Evolutionary conservation across 1,284 basidiomycete species (phyloP), one percentile per base, ranked within the genome.

Genomic region (Pseudozyma flocculosa): DNA sequence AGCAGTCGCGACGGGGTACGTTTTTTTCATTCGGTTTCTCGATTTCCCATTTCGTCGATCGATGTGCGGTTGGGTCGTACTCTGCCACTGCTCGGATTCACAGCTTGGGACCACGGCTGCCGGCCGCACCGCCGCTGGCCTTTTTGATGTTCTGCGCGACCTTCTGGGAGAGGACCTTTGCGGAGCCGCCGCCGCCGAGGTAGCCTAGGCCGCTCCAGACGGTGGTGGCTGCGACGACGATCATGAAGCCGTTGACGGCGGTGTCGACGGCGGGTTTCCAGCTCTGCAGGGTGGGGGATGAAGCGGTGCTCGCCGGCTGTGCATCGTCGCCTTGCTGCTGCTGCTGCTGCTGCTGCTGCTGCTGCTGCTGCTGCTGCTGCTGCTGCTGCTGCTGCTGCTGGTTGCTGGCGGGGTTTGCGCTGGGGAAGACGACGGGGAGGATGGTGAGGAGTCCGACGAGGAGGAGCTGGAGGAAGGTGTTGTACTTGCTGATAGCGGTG

Each of bases 131-230:
- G 29, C 7, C 13, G 29, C 7, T 29, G 29, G 29, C 29, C 29
- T 29, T 34, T 13, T 34, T 34, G 32, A 34, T 40, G 39, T 49
- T 41, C n/a, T 22, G 22, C 3, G 15, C 32, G 15, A 34, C 32
- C 32, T 34, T 34, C 4, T 9, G 10, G 4, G 3, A 4, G 18
- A 70, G 41, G 18, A 62, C 49, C 21, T 56, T 57, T 3, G 45
- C 40, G 4, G 57, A 40, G 1, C 64, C 64, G 15, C 51, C 58
- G 7, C 68, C 68, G 32, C 63, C 57, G 1, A 94, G 73, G 73
- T 97, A 97, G 22, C 90, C 91, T 43, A 92, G 70, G 1, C 94
- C 94, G 65, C 91, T 94, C 86, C 87, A 90, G 24, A 96, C 82
- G 0, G 94, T 97, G 4, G 94, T 96, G 2, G 84, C 84, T 0